A percentile compares a stretch with the other conserved stretches of the same genome.
phyloP scores from a whole-genome alignment of 768 basidiomycete genomes.

The Trametes cubensis region DNA sequence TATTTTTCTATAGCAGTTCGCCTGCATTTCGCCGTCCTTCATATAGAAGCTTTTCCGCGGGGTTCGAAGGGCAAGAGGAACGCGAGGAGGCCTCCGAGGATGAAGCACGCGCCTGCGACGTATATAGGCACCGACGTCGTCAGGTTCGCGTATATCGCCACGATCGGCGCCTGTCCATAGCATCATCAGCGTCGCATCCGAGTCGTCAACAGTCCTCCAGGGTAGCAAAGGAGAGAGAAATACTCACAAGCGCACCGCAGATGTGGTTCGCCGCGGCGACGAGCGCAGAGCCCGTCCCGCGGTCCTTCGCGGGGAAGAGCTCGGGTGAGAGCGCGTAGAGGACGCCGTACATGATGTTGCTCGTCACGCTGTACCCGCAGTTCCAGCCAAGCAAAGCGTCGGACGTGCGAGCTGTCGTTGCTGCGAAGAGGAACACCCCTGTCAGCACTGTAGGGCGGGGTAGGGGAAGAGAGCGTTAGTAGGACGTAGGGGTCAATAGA shows the following conservation, averaged over 20 bases:
- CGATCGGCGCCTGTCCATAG: slow-evolving; percentile 45
- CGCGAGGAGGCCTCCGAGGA: slow-evolving; percentile 50
- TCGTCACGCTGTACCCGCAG: slow-evolving; percentile 59
- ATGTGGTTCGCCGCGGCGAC: slow-evolving; percentile 55
- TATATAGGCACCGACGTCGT: slow-evolving; percentile 56
- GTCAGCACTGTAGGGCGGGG: slow-evolving; percentile 43
- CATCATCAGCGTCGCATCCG: not conserved
- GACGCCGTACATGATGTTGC: slow-evolving; percentile 58
- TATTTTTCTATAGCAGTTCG: not conserved
- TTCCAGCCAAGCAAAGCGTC: slow-evolving; percentile 59
- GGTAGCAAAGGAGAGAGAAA: not conserved
- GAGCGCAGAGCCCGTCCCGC: slow-evolving; percentile 60
- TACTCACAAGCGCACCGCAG: slow-evolving; percentile 59
- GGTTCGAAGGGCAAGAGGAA: slow-evolving; percentile 60
- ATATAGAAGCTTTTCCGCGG: slow-evolving; percentile 56
- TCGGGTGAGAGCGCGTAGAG: slow-evolving; percentile 49
- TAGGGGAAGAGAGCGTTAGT: no score
- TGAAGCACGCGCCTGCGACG: slow-evolving; percentile 54
- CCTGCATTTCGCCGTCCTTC: not conserved
- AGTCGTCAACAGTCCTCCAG: not conserved
- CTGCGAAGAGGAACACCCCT: slow-evolving; percentile 59
- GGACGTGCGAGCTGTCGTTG: slow-evolving; percentile 57
- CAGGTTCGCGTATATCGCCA: slow-evolving; percentile 52
- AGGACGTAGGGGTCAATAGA: no score
- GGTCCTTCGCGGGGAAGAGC: slow-evolving; percentile 54